A percentile compares a stretch with the other conserved stretches of the same genome.
Evolutionary conservation across 257 asterid genomes (phyloP).

Genomic region (Ilex aquifolium): DNA sequence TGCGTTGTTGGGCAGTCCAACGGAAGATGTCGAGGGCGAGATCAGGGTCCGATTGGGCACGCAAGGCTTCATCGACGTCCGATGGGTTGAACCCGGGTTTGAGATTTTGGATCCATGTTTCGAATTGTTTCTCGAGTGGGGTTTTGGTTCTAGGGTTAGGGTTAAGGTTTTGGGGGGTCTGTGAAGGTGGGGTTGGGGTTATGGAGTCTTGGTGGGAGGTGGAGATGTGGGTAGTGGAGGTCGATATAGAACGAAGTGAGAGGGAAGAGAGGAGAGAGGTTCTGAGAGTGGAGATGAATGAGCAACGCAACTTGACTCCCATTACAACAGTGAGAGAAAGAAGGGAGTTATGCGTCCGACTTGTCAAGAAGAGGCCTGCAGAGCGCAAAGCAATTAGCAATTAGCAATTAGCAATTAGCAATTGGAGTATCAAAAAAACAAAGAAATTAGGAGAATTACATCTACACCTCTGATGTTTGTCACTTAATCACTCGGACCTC

Average conservation of each 20-base stretch:
- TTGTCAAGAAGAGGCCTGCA: too few species aligned
- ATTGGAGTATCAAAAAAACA: too few species aligned
- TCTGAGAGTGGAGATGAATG: conserved; percentile 20
- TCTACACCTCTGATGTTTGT: too few species aligned
- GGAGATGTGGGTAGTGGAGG: too few species aligned
- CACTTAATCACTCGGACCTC: too few species aligned
- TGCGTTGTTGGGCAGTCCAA: conserved; percentile 89
- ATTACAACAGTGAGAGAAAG: too few species aligned
- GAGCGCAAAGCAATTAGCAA: too few species aligned
- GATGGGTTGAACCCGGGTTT: conserved; percentile 79
- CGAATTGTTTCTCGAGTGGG: conserved; percentile 71
- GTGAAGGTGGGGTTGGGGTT: too few species aligned
- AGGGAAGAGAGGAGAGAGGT: conserved; percentile 27
- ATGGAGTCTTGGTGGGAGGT: too few species aligned
- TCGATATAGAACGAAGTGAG: conserved; percentile 27
- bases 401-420: too few species aligned
- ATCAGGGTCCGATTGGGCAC: conserved; percentile 78
- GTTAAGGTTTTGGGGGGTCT: conserved; percentile 17
- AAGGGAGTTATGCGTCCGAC: too few species aligned
- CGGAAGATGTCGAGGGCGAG: conserved; percentile 93
- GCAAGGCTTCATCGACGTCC: conserved; percentile 66
- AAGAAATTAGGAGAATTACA: too few species aligned
- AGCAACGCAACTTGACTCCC: neutral
- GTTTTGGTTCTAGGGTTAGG: conserved; percentile 43
- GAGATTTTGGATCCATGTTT: conserved; percentile 66